Base-by-base conservation (phyloP, 2,329 filamentous ascomycete genomes). In the Ceratocystis variospora region DNA sequence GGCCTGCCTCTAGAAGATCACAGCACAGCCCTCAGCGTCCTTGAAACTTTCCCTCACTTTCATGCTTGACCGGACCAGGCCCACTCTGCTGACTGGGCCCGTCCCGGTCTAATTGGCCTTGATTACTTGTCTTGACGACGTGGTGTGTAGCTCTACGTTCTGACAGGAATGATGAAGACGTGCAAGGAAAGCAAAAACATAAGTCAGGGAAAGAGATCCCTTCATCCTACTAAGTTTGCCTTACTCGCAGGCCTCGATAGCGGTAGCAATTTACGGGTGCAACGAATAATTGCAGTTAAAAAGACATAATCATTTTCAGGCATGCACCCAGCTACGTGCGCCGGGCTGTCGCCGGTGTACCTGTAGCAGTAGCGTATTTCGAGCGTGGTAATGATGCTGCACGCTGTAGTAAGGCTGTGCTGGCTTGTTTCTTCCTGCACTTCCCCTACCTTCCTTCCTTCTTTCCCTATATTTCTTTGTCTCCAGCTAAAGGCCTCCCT, bases 1-100 rank as follows among this genome's bases (percentile, higher is more conserved):
- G 61, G 33, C 53, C 63, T 57, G 48, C 55, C 55, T 59, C 55
- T 37, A 59, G 55, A 59, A 59, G 55, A 37, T 59, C 28, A 59
- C 55, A 37, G 55, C 55, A 59, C 55, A 37, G 55, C 55, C 55
- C 53, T 57, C 53, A 33, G 28, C 53, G 53, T 57, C 53, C 53
- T 37, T 33, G 28, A 31, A 41, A n/a, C 55, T 17, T 59, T 37
- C 28, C 53, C 7, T 53, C 8, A 15, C 19, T 53, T 37, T 19
- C 17, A 59, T 59, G 55, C 55, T 46, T 64, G 48, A 17, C 31
- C 55, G 63, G 17, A 8, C 22, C 44, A 22, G n/a, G 31, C 37
- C 50, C 45, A n/a, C 22, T 62, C 12, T 62, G 61, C 8, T 62
- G 37, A 12, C 22, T 62, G 28, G 12, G 37, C 37, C 37, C 10